Evolutionary conservation across 106 monocot genomes (phyloP).

Genomic region (Dendrobium catenatum): DNA sequence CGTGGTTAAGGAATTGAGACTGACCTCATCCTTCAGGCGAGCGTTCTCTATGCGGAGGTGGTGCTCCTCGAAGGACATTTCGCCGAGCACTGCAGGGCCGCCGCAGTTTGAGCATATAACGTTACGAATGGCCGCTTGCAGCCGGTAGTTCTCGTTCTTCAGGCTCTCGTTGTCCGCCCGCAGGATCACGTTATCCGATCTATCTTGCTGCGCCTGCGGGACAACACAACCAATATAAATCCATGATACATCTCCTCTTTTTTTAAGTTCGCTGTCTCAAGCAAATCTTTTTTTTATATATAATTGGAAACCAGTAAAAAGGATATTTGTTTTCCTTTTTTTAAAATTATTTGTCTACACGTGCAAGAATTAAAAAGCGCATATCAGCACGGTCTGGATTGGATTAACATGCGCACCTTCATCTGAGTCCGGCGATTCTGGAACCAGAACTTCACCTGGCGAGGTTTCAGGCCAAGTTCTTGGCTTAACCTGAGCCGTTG

Average conservation of each 20-base stretch:
- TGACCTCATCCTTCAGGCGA: conserved; percentile 92
- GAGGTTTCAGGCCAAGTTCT: conserved; percentile 88
- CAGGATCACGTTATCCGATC: conserved; percentile 75
- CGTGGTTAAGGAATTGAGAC: neutral
- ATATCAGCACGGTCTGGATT: neutral
- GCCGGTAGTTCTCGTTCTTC: conserved; percentile 84
- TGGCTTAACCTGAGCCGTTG: conserved; percentile 89
- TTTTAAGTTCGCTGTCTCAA: neutral
- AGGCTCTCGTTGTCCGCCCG: conserved; percentile 86
- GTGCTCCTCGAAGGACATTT: conserved; percentile 91
- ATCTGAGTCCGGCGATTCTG: conserved; percentile 97
- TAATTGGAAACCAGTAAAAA: neutral
- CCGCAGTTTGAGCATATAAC: conserved; percentile 88
- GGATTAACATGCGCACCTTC: conserved; percentile 47
- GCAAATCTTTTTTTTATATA: neutral
- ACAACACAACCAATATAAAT: neutral
- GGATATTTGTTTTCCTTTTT: neutral
- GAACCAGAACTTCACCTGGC: conserved; percentile 99
- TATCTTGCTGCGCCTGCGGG: conserved; percentile 86
- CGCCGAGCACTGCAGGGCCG: conserved; percentile 77
- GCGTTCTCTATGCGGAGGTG: conserved; percentile 93
- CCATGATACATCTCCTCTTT: neutral
- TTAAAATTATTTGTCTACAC: neutral
- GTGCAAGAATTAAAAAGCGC: neutral
- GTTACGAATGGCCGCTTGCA: conserved; percentile 82